A percentile compares a stretch with the other conserved stretches of the same genome.
Conservation (phyloP, 208 protist genomes). For the Trypanosoma cruzi region DNA sequence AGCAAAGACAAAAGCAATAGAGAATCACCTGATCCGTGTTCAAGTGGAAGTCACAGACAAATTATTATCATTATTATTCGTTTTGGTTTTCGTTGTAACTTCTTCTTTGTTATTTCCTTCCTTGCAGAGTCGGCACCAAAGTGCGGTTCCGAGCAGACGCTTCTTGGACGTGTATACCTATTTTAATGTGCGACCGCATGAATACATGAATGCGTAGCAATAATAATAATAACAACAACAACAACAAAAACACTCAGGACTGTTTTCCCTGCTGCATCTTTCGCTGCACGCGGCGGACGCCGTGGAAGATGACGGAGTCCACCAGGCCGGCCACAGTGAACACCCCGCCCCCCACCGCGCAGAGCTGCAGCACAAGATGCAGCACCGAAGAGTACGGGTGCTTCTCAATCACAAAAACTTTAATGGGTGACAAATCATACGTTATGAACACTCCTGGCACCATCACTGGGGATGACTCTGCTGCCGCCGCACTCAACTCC, state of each 20-base stretch:
- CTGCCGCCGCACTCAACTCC: not conserved
- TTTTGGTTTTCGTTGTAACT: no score
- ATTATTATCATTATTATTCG: no score
- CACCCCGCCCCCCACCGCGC: constrained; percentile 66
- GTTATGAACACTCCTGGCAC: constrained; percentile 85
- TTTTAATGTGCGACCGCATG: no score
- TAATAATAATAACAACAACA: no score
- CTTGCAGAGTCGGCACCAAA: no score
- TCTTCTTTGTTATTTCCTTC: no score
- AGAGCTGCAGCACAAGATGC: constrained; percentile 73
- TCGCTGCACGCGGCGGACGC: constrained; percentile 25
- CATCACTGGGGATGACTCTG: constrained; percentile 14
- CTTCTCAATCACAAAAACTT: constrained; percentile 48
- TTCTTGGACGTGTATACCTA: not conserved
- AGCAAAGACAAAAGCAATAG: no score
- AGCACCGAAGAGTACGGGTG: constrained; percentile 59
- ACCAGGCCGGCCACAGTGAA: constrained; percentile 62
- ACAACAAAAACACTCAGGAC: constrained; percentile 28
- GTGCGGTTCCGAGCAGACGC: no score
- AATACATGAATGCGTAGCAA: no score
- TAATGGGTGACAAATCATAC: constrained; percentile 90
- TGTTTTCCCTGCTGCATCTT: constrained; percentile 60
- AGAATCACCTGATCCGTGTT: no score
- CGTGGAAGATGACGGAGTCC: constrained; percentile 63
- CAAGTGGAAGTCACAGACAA: no score